Percentiles rank a stretch among this genome's conserved stretches.
phyloP scores from a whole-genome alignment of 2,329 filamentous ascomycete genomes.

The Neopestalotiopsis clavispora region DNA sequence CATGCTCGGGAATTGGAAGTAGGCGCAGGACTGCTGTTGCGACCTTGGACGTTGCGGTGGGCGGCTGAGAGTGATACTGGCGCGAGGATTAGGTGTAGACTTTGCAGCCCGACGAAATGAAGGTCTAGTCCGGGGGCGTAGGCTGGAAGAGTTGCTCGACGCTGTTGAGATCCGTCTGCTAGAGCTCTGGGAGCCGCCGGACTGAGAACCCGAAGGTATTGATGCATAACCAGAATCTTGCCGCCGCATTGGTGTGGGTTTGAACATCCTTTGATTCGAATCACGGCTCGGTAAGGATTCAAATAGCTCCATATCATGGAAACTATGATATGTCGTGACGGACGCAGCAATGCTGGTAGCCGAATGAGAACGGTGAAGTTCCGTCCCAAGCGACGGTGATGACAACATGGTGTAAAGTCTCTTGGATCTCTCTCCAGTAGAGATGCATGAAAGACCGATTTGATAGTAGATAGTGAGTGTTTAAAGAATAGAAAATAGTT shows the following conservation, averaged over 20 bases:
- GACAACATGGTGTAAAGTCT: conserved; percentile 10
- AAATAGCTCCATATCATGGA: conserved; percentile 53
- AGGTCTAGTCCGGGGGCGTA: conserved; percentile 45
- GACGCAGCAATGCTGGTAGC: conserved; percentile 50
- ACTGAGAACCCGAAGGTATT: conserved; percentile 45
- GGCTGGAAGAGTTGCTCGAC: conserved; percentile 35
- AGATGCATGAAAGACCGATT: background rate
- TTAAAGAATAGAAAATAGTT: background rate
- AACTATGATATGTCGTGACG: conserved; percentile 60
- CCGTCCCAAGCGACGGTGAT: conserved; percentile 11
- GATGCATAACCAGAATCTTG: conserved; percentile 67
- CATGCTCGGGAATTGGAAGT: conserved; percentile 56
- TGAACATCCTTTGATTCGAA: conserved; percentile 32
- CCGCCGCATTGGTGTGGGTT: conserved; percentile 50
- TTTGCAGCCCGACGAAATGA: conserved; percentile 45
- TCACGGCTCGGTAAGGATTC: conserved; percentile 39
- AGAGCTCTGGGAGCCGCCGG: conserved; percentile 40
- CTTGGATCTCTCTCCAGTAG: conserved; percentile 1
- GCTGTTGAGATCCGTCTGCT: conserved; percentile 33
- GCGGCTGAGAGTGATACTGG: conserved; percentile 32
- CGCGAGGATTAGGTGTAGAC: conserved; percentile 36
- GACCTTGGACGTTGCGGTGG: conserved; percentile 18
- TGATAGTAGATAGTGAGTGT: background rate
- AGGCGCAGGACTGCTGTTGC: conserved; percentile 39
- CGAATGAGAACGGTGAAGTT: conserved; percentile 36